These are phyloP conservation scores for Geum urbanum DNA, from an alignment of 306 rosid genomes.

Conservation along the genomic window DNA sequence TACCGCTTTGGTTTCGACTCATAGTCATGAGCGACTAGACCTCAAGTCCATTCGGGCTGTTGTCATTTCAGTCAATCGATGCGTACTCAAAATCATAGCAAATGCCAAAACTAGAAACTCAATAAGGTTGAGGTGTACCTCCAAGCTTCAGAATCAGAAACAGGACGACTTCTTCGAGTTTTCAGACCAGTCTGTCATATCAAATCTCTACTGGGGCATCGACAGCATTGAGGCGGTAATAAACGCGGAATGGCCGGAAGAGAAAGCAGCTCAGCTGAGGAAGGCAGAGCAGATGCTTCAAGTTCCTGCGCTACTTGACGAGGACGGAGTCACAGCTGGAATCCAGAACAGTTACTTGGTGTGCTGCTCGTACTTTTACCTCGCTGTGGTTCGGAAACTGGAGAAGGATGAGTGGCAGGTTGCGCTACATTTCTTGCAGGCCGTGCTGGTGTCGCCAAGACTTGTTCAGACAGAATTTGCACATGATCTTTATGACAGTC, in stretches of 20 bases:
- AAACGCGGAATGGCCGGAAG: constrained; percentile 34
- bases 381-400: constrained; percentile 54
- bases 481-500: constrained; percentile 42
- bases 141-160: constrained; percentile 45
- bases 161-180: constrained; percentile 59
- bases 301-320: constrained; percentile 71
- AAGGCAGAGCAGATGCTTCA: constrained; percentile 80
- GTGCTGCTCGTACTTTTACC: constrained; percentile 71
- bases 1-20: constrained; percentile 25
- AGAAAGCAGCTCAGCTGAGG: constrained; percentile 35
- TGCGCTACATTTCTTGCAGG: constrained; percentile 73
- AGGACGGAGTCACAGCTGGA: constrained; percentile 56
- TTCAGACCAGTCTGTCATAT: constrained; percentile 59
- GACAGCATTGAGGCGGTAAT: constrained; percentile 60
- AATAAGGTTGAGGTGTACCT: constrained; percentile 44
- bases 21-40: constrained; percentile 41
- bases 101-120: constrained; percentile 41
- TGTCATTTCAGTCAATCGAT: constrained; percentile 45
- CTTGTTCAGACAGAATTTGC: constrained; percentile 59
- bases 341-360: constrained; percentile 49
- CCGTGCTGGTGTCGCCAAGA: constrained; percentile 59
- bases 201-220: constrained; percentile 66
- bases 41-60: constrained; percentile 49
- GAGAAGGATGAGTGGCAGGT: constrained; percentile 76
- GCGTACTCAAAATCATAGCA: constrained; percentile 39